phyloP scores from a whole-genome alignment of 2,329 filamentous ascomycete genomes.

The Venturiaceae sp. region DNA sequence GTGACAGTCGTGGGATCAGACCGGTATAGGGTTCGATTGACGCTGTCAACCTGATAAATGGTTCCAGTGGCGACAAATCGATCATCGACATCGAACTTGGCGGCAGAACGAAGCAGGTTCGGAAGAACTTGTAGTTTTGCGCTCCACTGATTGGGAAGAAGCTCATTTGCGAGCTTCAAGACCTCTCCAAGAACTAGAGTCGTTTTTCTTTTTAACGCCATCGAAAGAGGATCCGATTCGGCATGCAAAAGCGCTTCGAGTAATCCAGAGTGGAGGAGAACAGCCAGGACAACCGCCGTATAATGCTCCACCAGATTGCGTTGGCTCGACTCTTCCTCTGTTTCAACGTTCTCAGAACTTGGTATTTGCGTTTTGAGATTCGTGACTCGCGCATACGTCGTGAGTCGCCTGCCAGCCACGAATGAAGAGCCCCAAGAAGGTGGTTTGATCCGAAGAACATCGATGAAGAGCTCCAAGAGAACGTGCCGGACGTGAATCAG shows the following conservation, averaged over 20 bases:
- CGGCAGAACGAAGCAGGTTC: slow-evolving; percentile 68
- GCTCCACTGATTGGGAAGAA: slow-evolving; percentile 75
- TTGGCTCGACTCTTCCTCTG: slow-evolving; percentile 54
- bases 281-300: slow-evolving; percentile 75
- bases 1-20: slow-evolving; percentile 43
- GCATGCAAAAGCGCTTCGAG: slow-evolving; percentile 44
- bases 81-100: slow-evolving; percentile 59
- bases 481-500: slow-evolving; percentile 56
- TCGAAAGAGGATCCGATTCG: slow-evolving; percentile 58
- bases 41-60: slow-evolving; percentile 96
- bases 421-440: slow-evolving; percentile 94
- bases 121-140: slow-evolving; percentile 79
- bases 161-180: slow-evolving; percentile 75
- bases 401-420: slow-evolving; percentile 80
- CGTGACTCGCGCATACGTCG: slow-evolving; percentile 90
- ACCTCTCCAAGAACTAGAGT: slow-evolving; percentile 87
- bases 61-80: slow-evolving; percentile 79
- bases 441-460: slow-evolving; percentile 78
- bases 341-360: slow-evolving; percentile 41
- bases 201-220: slow-evolving; percentile 72
- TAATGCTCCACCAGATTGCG: slow-evolving; percentile 86
- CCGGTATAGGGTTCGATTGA: slow-evolving; percentile 83
- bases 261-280: slow-evolving; percentile 75
- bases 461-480: slow-evolving; percentile 79
- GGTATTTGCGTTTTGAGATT: slow-evolving; percentile 57